Conservation (phyloP, 441 rosid genomes). For the Mallotus japonicus region DNA sequence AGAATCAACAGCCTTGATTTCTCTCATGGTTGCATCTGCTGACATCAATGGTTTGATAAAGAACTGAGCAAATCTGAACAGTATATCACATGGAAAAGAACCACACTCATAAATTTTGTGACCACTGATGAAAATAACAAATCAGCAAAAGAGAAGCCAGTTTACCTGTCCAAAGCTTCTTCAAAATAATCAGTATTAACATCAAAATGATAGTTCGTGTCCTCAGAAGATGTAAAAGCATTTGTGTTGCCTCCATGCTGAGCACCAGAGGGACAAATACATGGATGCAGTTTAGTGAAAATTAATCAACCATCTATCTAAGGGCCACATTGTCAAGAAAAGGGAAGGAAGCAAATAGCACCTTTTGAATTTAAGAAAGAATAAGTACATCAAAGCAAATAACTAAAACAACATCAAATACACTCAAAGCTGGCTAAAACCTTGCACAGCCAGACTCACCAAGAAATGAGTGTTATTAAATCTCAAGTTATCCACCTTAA, state of each 20-base stretch:
- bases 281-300: neutral
- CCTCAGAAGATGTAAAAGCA: conserved; percentile 74
- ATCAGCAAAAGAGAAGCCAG: conserved; percentile 7
- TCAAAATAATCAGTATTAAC: conserved; percentile 67
- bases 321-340: neutral
- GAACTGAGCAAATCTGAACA: conserved; percentile 85
- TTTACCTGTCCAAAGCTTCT: conserved; percentile 89
- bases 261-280: conserved; percentile 15
- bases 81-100: too few relatives aligned
- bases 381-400: neutral
- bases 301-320: neutral
- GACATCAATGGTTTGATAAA: conserved; percentile 92
- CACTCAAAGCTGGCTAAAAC: neutral
- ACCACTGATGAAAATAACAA: conserved; percentile 8
- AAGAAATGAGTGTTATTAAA: neutral
- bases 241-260: conserved; percentile 95
- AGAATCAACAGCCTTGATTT: conserved; percentile 92
- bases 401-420: neutral
- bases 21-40: conserved; percentile 85
- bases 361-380: neutral
- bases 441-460: neutral
- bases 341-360: neutral
- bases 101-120: conserved; percentile 9
- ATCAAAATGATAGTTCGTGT: conserved; percentile 67
- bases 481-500: too few relatives aligned